Conservation (phyloP, 2,329 filamentous ascomycete genomes). For the Xylariaceae sp. region DNA sequence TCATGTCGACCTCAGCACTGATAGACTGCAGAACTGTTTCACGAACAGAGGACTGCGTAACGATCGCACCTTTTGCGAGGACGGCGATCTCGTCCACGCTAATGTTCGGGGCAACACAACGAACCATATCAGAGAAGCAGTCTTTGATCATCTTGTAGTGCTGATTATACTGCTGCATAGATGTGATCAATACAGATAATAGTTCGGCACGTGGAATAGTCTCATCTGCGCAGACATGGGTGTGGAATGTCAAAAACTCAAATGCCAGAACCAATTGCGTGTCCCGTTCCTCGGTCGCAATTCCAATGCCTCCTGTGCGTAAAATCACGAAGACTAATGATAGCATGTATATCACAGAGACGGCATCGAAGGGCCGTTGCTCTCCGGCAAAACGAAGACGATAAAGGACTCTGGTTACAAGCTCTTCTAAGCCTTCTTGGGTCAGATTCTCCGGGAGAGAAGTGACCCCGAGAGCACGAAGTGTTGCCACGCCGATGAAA, state of each 20-base stretch:
- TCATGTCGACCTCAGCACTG: constrained; percentile 88
- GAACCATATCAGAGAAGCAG: constrained; percentile 82
- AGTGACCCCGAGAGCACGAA: constrained; percentile 76
- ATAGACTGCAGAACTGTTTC: constrained; percentile 87
- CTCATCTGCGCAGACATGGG: constrained; percentile 73
- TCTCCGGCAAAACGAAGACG: constrained; percentile 87
- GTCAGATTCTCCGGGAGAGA: constrained; percentile 72
- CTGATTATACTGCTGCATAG: constrained; percentile 87
- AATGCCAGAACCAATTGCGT: constrained; percentile 87
- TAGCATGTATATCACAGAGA: constrained; percentile 85
- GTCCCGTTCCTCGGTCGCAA: constrained; percentile 76
- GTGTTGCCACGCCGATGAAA: constrained; percentile 85
- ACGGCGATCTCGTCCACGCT: constrained; percentile 70
- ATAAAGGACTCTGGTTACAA: constrained; percentile 88
- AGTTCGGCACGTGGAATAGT: constrained; percentile 77
- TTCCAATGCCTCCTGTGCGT: constrained; percentile 75
- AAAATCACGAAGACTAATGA: constrained; percentile 81
- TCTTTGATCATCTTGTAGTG: constrained; percentile 97
- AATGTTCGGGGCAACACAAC: constrained; percentile 83
- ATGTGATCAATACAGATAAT: constrained; percentile 69
- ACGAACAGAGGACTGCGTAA: constrained; percentile 77
- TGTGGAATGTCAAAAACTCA: constrained; percentile 88
- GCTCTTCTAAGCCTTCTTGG: constrained; percentile 78
- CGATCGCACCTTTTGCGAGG: constrained; percentile 77
- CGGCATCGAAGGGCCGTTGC: constrained; percentile 88